Base-by-base conservation (phyloP, 805 yeast genomes). In the Kodamaea leandrae region DNA sequence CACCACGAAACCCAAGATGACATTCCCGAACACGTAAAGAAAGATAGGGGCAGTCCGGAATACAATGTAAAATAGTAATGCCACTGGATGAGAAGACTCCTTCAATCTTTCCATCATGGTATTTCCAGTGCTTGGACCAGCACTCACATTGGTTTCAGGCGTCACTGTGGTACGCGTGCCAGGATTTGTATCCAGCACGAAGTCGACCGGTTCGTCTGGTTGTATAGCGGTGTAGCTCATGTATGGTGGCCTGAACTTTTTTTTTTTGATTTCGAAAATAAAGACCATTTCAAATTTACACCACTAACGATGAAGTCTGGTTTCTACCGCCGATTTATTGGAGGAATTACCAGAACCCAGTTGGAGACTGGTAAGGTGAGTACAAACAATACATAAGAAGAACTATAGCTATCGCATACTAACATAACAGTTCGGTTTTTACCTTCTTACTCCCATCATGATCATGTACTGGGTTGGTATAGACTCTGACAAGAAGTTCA, bases 391-490 rank as follows among this genome's bases (percentile, higher is more conserved):
- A 4, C 20, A 19, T 8, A 5, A 25, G 7, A 28, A 28, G 12
- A 28, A 5, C 32, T 28, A 13, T 8, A 15, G 24, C 9, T 16
- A 6, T 32, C 12, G 13, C 6, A 17, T 6, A 39, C 42, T 13
- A 26, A 33, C 16, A 4, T 12, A n/a, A 39, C 38, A 82, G 82
- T 87, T 88, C 64, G 80, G 96, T 0, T 83, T 89, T 56, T 90
- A 86, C 59, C 77, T 90, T 32, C 67, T 88, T 52, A 79, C 95
- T 1, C 98, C 98, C 0, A 85, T 90, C 35, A 75, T 78, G n/a
- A 84, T 88, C 55, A 90, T 90, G 98, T 83, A 87, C 63, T 90
- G 84, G 53, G 90, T 88, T 33, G 97, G 98, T 58, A 76, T 84
- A 28, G 90, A 90, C 53, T 84, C 97, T 1, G 96, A 90, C 61